phyloP scores from a whole-genome alignment of 2,329 filamentous ascomycete genomes.

The Epichloe gansuensis region DNA sequence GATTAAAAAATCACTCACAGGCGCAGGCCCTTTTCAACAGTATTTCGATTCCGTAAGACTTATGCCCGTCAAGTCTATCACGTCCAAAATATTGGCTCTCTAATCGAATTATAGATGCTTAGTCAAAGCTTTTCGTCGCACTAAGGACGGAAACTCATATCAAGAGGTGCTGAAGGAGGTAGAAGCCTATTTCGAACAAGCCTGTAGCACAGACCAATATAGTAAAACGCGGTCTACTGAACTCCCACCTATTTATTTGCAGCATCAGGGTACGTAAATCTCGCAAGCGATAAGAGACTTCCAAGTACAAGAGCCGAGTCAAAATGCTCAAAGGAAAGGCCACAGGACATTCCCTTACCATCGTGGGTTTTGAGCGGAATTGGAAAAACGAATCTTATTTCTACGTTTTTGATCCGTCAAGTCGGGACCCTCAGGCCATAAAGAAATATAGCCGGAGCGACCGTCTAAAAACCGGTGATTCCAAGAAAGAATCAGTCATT shows the following conservation, averaged over 20 bases:
- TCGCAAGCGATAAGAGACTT: background rate
- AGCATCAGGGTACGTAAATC: conserved; percentile 51
- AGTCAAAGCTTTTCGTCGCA: conserved; percentile 44
- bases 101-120: conserved; percentile 34
- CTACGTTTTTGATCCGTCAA: conserved; percentile 81
- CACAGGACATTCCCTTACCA: conserved; percentile 74
- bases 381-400: conserved; percentile 53
- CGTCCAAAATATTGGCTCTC: background rate
- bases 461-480: conserved; percentile 30
- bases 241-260: conserved; percentile 78
- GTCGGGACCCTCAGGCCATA: conserved; percentile 54
- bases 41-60: conserved; percentile 49
- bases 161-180: conserved; percentile 51
- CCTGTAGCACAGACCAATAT: conserved; percentile 25
- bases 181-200: conserved; percentile 61
- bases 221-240: conserved; percentile 57
- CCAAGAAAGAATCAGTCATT: conserved; percentile 32
- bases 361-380: conserved; percentile 68
- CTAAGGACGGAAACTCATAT: conserved; percentile 30
- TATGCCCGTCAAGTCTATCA: background rate
- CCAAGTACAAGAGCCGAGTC: background rate
- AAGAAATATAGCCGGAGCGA: conserved; percentile 40
- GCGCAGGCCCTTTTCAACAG: conserved; percentile 66
- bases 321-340: background rate
- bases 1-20: conserved; percentile 24